A percentile compares a stretch with the other conserved stretches of the same genome.
Conservation (phyloP, 345 rosid genomes). For the Acer negundo region DNA sequence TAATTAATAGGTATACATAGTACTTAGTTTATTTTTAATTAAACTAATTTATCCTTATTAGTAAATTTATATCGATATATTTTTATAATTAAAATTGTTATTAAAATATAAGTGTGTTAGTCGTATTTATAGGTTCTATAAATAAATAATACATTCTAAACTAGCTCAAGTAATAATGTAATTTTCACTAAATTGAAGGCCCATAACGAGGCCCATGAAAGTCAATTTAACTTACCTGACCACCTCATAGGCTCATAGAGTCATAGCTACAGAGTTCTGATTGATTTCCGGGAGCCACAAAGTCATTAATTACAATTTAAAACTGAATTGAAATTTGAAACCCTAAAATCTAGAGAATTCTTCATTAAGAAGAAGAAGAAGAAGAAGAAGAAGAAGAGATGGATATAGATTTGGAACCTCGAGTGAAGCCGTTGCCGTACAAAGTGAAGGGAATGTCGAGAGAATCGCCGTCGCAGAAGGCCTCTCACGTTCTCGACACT, state of each 20-base stretch:
- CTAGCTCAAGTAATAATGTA: too few species aligned
- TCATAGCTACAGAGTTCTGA: not conserved
- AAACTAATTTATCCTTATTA: too few species aligned
- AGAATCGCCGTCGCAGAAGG: conserved; percentile 79
- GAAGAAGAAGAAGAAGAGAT: conserved; percentile 19
- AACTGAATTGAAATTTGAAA: not conserved
- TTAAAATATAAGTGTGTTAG: too few species aligned
- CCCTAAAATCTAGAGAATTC: not conserved
- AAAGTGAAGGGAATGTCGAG: conserved; percentile 78
- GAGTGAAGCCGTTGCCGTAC: conserved; percentile 66
- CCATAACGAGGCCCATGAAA: not conserved
- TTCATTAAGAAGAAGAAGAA: too few species aligned
- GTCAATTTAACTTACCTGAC: not conserved
- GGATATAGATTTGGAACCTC: conserved; percentile 79
- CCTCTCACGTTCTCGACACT: conserved; percentile 66
- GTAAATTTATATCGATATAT: too few species aligned
- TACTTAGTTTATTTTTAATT: too few species aligned
- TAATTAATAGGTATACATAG: too few species aligned
- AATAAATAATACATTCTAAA: too few species aligned
- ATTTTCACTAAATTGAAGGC: not conserved
- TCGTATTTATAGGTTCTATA: too few species aligned
- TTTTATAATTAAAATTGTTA: too few species aligned
- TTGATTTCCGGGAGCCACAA: not conserved
- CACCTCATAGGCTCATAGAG: not conserved
- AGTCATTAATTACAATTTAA: not conserved